Evolutionary conservation across 2,329 filamentous ascomycete species (phyloP).

Genomic region (Penicillium sclerotigenum): DNA sequence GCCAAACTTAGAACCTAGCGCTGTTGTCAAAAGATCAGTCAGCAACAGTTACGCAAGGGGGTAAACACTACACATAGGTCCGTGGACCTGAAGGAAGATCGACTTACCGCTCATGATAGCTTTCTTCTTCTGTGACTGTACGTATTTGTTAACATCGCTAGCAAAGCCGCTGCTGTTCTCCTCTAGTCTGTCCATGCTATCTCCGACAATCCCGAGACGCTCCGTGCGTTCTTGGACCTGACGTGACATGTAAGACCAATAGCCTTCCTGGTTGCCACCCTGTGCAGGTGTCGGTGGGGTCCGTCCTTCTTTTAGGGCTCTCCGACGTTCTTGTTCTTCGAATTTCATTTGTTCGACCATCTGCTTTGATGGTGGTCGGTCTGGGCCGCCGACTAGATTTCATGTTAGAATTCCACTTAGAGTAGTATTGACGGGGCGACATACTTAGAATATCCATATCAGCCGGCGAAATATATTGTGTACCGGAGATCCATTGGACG

Average conservation of each 20-base stretch:
- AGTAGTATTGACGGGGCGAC: slow-evolving; percentile 11
- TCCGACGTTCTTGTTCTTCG: slow-evolving; percentile 61
- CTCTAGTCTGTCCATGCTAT: slow-evolving; percentile 79
- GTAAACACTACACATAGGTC: not conserved
- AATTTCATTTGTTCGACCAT: slow-evolving; percentile 77
- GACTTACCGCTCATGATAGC: slow-evolving; percentile 65
- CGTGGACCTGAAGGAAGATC: not conserved
- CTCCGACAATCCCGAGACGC: slow-evolving; percentile 75
- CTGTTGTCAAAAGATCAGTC: slow-evolving; percentile 25
- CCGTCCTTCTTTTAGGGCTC: slow-evolving; percentile 37
- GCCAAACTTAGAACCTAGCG: slow-evolving; percentile 44
- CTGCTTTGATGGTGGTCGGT: slow-evolving; percentile 81
- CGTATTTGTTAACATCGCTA: slow-evolving; percentile 82
- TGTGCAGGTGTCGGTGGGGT: slow-evolving; percentile 28
- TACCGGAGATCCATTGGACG: slow-evolving; percentile 93
- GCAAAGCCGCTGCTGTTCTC: slow-evolving; percentile 80
- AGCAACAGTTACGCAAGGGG: slow-evolving; percentile 23
- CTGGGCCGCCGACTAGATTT: slow-evolving; percentile 68
- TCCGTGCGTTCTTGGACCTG: slow-evolving; percentile 90
- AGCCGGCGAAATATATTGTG: slow-evolving; percentile 79
- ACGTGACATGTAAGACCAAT: slow-evolving; percentile 75
- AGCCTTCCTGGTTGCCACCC: slow-evolving; percentile 58
- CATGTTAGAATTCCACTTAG: slow-evolving; percentile 3
- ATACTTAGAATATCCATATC: slow-evolving; percentile 81
- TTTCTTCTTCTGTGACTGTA: slow-evolving; percentile 82